Evolutionary conservation across 2,329 filamentous ascomycete species (phyloP), one percentile per base, ranked within the genome.

Genomic region (Cercospora brassicicola): DNA sequence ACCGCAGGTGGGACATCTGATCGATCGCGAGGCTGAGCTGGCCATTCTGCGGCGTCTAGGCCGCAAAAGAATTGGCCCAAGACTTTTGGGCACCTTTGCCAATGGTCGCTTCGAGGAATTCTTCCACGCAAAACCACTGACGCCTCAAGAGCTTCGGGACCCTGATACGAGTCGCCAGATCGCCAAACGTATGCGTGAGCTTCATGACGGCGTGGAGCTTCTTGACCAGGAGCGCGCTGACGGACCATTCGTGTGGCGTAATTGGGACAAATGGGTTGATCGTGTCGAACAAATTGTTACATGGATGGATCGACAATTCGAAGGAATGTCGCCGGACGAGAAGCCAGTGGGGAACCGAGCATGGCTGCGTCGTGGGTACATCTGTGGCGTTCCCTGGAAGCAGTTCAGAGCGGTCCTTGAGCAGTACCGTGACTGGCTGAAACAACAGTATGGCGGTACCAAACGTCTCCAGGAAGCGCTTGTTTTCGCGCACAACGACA

Each of bases 401-500:
- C 80, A 86, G 20, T 98, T 99, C 82, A 88, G 88, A 69, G 84
- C 84, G 51, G 86, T 89, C 36, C 89, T 97, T 33, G 87, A 91
- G 23, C 91, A 88, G 75, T 97, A 97, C 79, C 88, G 93, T 15
- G 82, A 83, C 20, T 91, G 90, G 84, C 81, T 98, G n/a, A 82
- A 90, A 62, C 84, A 86, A 45, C 86, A 88, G 74, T 95, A 94
- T 78, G 91, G 90, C 45, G 89, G 89, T 1, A 77, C 83, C 4
- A 81, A 87, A 36, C 87, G 86, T 59, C 84, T 98, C 65, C 90
- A 90, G 62, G 86, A 91, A 57, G 86, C 88, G 64, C 86, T 99
- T 10, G 89, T 97, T 0, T 99, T 99, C 84, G 92, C 93, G n/a
- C 95, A 99, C 79, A 97, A 97, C 76, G 95, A 99, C 85, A 97